phyloP scores from a whole-genome alignment of 176 grass and related monocot genomes.

The Carex scoparia region DNA sequence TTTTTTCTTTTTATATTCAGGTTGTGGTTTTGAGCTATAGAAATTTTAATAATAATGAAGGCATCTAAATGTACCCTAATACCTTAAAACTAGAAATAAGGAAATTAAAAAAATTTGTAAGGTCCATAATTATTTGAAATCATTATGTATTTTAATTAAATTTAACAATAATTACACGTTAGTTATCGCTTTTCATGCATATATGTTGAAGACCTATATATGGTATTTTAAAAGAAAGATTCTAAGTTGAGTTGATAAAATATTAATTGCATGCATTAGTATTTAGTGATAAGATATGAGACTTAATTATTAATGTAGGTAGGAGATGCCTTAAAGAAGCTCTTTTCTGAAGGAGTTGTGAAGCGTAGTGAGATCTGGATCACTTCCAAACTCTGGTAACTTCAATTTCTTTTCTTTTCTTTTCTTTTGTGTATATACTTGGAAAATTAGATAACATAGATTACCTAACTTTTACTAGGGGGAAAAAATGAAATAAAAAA shows the following conservation, averaged over 20 bases:
- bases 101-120: neutral
- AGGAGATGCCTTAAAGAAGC: constrained; percentile 59
- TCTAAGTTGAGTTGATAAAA: neutral
- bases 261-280: neutral
- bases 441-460: neutral
- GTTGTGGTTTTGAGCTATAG: neutral
- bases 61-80: no score
- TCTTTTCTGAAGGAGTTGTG: constrained; percentile 53
- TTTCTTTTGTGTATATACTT: neutral
- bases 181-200: neutral
- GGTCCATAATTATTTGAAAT: neutral
- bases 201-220: neutral
- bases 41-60: neutral
- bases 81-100: neutral
- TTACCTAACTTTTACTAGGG: neutral
- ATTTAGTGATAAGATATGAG: constrained; percentile 10
- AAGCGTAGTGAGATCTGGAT: constrained; percentile 73
- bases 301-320: constrained; percentile 32
- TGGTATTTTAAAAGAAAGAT: neutral
- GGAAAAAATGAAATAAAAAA: neutral
- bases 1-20: neutral
- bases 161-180: neutral
- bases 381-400: constrained; percentile 82
- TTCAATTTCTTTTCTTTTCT: neutral
- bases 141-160: neutral